These are phyloP conservation scores for Sequoia sempervirens DNA, from an alignment of 75 land plant species.

Conservation along the genomic window DNA sequence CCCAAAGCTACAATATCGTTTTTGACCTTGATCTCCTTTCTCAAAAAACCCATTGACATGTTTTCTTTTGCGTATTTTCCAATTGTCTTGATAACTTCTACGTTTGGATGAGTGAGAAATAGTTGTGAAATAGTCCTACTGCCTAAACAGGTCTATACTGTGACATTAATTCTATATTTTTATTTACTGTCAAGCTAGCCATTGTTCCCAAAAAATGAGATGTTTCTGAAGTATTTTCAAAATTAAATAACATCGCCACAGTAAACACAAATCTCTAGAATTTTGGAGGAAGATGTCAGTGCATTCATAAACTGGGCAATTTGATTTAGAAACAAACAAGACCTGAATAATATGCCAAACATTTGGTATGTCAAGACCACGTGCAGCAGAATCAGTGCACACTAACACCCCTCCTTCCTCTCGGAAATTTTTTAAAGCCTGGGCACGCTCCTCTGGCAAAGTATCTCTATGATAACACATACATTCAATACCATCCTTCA, in stretches of 20 bases:
- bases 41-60: neutral
- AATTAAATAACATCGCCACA: neutral
- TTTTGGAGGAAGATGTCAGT: neutral
- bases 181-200: neutral
- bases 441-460: conserved; percentile 56
- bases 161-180: neutral
- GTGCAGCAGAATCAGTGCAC: conserved; percentile 97
- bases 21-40: neutral
- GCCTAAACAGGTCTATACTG: neutral
- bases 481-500: conserved; percentile 48
- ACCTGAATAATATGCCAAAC: conserved; percentile 90
- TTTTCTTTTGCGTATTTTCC: neutral
- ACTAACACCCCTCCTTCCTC: conserved; percentile 78
- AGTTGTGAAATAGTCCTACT: neutral
- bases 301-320: neutral
- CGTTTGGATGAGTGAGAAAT: neutral
- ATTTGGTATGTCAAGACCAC: conserved; percentile 89
- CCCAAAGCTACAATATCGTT: neutral
- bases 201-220: neutral
- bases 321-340: neutral
- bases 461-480: conserved; percentile 68
- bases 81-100: neutral
- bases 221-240: neutral
- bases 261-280: neutral
- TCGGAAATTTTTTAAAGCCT: conserved; percentile 43